phyloP scores from a whole-genome alignment of 2,329 filamentous ascomycete species.

The Hypoxylon sp. region DNA sequence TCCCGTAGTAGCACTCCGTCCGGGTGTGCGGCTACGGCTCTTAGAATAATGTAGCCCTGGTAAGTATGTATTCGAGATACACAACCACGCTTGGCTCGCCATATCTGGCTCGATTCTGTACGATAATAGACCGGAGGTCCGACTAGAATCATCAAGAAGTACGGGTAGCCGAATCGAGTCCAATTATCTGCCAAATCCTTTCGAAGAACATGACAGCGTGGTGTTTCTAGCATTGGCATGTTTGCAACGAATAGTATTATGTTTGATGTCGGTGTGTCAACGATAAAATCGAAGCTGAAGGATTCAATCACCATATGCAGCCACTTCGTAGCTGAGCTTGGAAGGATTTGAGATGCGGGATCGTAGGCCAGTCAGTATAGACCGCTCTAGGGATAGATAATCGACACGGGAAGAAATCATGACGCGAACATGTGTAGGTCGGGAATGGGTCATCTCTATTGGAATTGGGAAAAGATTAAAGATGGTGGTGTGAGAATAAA shows the following conservation, averaged over 20 bases:
- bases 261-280: too few species aligned
- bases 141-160: too few species aligned
- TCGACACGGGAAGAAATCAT: conserved; percentile 4
- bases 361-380: conserved; percentile 3
- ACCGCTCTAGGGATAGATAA: conserved; percentile 7
- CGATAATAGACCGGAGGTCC: conserved; percentile 41
- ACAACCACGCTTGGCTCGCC: conserved; percentile 22
- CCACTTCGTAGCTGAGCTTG: too few species aligned
- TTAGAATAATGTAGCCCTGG: conserved; percentile 24
- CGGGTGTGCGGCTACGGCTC: conserved; percentile 6
- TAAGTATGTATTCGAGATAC: conserved; percentile 18
- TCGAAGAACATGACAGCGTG: conserved; percentile 12
- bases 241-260: too few species aligned
- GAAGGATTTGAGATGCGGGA: conserved; percentile 3
- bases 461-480: not conserved
- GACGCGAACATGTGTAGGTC: not conserved
- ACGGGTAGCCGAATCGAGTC: too few species aligned
- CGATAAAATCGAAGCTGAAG: too few species aligned
- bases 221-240: too few species aligned
- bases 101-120: conserved; percentile 19
- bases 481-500: not conserved
- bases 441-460: conserved; percentile 8
- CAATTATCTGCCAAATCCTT: conserved; percentile 14
- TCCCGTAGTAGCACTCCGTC: not conserved
- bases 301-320: too few species aligned